These are phyloP conservation scores for Septoria linicola DNA, from an alignment of 2,329 filamentous ascomycete species.

Conservation along the genomic window DNA sequence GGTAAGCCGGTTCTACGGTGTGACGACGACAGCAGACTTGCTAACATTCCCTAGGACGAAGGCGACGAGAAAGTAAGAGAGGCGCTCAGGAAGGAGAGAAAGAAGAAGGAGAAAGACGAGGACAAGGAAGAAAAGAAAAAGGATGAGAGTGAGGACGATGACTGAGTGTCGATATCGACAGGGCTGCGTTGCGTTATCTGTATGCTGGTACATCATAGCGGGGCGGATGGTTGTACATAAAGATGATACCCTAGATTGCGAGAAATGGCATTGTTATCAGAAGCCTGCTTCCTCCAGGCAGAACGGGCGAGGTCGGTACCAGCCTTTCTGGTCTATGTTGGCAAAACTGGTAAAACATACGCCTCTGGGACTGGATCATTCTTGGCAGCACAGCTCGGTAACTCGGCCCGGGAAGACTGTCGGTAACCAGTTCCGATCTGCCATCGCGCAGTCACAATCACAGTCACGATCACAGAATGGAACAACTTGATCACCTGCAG, in stretches of 20 bases:
- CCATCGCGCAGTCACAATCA: too few species aligned
- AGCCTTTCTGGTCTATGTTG: too few species aligned
- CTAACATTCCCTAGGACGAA: conserved; percentile 25
- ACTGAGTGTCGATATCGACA: conserved; percentile 3
- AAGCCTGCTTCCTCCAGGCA: background rate
- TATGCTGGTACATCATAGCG: conserved; percentile 1
- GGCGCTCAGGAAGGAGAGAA: conserved; percentile 57
- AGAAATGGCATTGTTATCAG: conserved; percentile 2
- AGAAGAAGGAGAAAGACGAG: conserved; percentile 30
- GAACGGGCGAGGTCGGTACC: background rate
- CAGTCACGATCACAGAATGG: background rate
- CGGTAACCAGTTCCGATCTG: too few species aligned
- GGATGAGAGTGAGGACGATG: conserved; percentile 46
- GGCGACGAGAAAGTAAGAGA: conserved; percentile 35
- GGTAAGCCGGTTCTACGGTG: too few species aligned
- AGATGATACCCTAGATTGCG: conserved; percentile 11
- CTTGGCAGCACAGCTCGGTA: too few species aligned
- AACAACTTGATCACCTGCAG: background rate
- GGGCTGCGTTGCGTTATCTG: background rate
- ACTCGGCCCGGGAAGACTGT: too few species aligned
- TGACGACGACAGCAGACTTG: too few species aligned
- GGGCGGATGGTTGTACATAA: conserved; percentile 1
- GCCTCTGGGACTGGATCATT: too few species aligned
- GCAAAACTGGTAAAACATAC: too few species aligned
- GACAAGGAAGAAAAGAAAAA: conserved; percentile 58